phyloP scores from a whole-genome alignment of 2,329 filamentous ascomycete species.

The Sporothrix humicola region DNA sequence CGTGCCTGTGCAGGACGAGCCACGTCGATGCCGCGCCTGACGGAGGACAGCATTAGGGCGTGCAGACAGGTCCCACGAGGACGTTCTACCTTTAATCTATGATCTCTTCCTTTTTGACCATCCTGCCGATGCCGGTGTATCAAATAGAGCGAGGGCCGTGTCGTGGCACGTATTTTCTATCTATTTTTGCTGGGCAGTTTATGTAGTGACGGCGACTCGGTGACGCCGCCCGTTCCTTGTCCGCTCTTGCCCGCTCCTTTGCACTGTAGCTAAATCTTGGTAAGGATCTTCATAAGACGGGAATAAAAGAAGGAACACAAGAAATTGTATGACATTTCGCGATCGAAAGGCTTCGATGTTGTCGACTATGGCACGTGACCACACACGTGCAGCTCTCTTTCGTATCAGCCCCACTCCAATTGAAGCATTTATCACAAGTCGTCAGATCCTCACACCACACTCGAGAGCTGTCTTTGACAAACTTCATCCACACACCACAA shows the following conservation, averaged over 20 bases:
- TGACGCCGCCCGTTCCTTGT: neutral
- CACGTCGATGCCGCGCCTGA: conserved; percentile 28
- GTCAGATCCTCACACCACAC: conserved; percentile 31
- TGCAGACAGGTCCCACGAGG: neutral
- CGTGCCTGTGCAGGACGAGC: conserved; percentile 25
- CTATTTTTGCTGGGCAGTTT: neutral
- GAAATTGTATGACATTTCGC: no score
- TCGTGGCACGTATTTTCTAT: neutral
- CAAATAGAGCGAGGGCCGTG: neutral
- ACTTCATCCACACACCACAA: conserved; percentile 19
- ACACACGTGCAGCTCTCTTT: conserved; percentile 10
- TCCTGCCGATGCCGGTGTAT: neutral
- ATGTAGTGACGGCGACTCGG: neutral
- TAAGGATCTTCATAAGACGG: neutral
- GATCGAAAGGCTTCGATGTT: neutral
- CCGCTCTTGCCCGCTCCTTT: neutral
- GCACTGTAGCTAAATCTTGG: neutral
- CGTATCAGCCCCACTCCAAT: neutral
- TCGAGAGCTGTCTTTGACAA: neutral
- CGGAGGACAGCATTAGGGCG: neutral
- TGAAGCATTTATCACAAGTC: conserved; percentile 27
- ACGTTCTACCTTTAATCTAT: no score
- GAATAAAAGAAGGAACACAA: neutral
- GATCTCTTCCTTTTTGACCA: neutral
- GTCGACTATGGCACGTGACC: conserved; percentile 11